A percentile compares a stretch with the other conserved stretches of the same genome.
These are phyloP conservation scores for Citrullus colocynthis DNA, from an alignment of 306 rosid genomes.

Conservation along the genomic window DNA sequence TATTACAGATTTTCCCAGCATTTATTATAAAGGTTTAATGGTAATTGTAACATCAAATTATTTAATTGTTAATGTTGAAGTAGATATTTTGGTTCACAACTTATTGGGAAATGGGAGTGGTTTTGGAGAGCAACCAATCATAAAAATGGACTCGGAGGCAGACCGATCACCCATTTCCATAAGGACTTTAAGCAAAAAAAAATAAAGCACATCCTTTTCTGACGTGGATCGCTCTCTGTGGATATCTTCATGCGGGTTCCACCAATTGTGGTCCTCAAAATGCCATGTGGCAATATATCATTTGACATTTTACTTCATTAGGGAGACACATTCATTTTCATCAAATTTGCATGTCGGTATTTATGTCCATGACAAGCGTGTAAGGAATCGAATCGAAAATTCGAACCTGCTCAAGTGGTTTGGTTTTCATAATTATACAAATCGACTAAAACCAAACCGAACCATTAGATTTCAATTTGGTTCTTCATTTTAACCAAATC, in stretches of 20 bases:
- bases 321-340: too few species aligned
- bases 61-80: neutral
- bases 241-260: neutral
- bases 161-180: neutral
- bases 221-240: neutral
- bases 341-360: neutral
- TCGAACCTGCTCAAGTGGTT: too few species aligned
- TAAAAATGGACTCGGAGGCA: neutral
- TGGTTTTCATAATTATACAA: too few species aligned
- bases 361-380: too few species aligned
- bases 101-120: neutral
- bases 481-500: too few species aligned
- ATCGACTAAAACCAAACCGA: too few species aligned
- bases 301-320: neutral
- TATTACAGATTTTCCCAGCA: too few species aligned
- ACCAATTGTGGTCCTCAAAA: neutral
- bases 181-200: neutral
- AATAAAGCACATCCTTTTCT: neutral
- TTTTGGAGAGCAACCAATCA: neutral
- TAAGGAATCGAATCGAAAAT: too few species aligned
- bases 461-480: too few species aligned
- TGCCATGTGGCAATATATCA: neutral
- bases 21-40: neutral
- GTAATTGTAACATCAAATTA: neutral
- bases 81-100: neutral